phyloP scores from a whole-genome alignment of 2,329 filamentous ascomycete species.

The Colletotrichum incanum region DNA sequence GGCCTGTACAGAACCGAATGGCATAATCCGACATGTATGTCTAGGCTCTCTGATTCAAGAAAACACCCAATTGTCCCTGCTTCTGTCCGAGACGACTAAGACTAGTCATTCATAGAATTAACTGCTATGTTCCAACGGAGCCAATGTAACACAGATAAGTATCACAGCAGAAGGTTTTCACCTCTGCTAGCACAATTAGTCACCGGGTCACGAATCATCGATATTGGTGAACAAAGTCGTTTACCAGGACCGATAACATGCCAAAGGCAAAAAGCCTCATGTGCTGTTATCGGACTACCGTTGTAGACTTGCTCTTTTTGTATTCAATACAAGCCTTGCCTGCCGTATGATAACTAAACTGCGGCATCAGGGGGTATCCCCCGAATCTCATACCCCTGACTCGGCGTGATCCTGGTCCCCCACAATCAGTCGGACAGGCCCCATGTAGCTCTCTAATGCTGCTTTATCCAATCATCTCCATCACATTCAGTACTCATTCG shows the following conservation, averaged over 20 bases:
- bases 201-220: background rate
- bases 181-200: background rate
- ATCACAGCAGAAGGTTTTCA: background rate
- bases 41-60: background rate
- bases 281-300: background rate
- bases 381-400: constrained; percentile 9
- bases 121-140: background rate
- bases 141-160: too few species aligned
- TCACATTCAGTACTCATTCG: constrained; percentile 11
- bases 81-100: background rate
- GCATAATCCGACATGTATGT: constrained; percentile 39
- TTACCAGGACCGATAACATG: background rate
- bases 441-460: background rate
- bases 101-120: background rate
- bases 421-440: background rate
- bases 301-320: background rate
- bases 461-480: constrained; percentile 14
- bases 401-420: constrained; percentile 18
- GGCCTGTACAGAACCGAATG: constrained; percentile 2
- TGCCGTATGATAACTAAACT: background rate
- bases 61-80: background rate
- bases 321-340: background rate
- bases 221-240: background rate
- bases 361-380: background rate
- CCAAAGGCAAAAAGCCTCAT: background rate